phyloP scores from a whole-genome alignment of 2,329 filamentous ascomycete species.

The Cercospora janseana region DNA sequence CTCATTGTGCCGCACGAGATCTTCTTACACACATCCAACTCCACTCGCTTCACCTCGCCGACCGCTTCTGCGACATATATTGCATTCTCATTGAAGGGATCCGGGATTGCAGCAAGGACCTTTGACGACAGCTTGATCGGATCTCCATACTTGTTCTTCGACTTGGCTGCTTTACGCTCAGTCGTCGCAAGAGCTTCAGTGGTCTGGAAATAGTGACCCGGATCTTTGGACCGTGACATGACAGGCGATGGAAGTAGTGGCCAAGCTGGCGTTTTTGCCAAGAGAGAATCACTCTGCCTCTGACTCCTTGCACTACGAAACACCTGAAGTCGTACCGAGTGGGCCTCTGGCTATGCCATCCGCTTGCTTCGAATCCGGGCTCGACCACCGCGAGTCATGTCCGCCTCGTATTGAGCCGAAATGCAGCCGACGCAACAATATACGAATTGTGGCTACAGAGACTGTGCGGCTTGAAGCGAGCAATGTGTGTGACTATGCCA shows the following conservation, averaged over 20 bases:
- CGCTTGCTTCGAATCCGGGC: neutral
- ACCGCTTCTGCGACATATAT: slow-evolving; percentile 84
- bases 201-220: slow-evolving; percentile 87
- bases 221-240: slow-evolving; percentile 69
- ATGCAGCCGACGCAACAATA: too few relatives aligned
- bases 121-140: slow-evolving; percentile 83
- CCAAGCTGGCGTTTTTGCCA: neutral
- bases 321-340: neutral
- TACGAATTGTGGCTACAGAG: too few relatives aligned
- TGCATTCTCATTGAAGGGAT: slow-evolving; percentile 58
- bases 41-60: slow-evolving; percentile 72
- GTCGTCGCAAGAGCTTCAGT: slow-evolving; percentile 57
- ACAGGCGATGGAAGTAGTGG: neutral
- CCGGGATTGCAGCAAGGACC: slow-evolving; percentile 69
- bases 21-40: slow-evolving; percentile 67
- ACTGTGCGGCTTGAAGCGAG: too few relatives aligned
- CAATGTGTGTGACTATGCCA: neutral
- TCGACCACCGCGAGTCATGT: too few relatives aligned
- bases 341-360: neutral
- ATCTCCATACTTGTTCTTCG: slow-evolving; percentile 78
- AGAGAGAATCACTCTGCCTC: neutral
- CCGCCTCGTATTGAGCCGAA: too few relatives aligned
- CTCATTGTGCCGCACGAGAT: neutral
- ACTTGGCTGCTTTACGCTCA: slow-evolving; percentile 65
- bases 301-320: too few relatives aligned